These are phyloP conservation scores for Clonostachys byssicola DNA, from an alignment of 2,329 filamentous ascomycete species.

Conservation along the genomic window DNA sequence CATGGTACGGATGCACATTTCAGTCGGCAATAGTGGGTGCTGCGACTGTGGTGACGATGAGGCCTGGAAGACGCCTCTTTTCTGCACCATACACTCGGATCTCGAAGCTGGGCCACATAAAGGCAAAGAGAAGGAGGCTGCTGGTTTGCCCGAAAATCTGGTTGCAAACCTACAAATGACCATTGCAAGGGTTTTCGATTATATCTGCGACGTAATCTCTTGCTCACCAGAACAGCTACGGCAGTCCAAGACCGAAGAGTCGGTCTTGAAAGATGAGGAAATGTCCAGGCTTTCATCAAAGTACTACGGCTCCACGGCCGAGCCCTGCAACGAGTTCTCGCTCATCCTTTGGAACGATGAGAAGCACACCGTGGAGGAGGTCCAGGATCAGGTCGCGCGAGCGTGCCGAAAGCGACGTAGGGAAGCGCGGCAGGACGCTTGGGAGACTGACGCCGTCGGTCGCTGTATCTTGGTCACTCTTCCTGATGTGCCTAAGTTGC, in stretches of 20 bases:
- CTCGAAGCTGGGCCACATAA: constrained; percentile 43
- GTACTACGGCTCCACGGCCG: constrained; percentile 61
- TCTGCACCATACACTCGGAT: constrained; percentile 89
- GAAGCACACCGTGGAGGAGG: constrained; percentile 93
- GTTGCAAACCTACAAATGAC: constrained; percentile 78
- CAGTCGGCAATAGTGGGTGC: constrained; percentile 88
- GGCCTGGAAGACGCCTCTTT: constrained; percentile 83
- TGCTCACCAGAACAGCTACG: constrained; percentile 95
- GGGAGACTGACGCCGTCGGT: constrained; percentile 86
- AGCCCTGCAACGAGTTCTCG: constrained; percentile 61
- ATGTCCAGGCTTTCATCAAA: constrained; percentile 67
- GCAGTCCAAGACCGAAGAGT: constrained; percentile 76
- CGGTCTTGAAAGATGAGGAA: constrained; percentile 76
- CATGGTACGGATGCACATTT: constrained; percentile 84
- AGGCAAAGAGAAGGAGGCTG: constrained; percentile 56
- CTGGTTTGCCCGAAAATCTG: constrained; percentile 69
- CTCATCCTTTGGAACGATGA: constrained; percentile 96
- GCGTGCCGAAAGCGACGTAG: constrained; percentile 72
- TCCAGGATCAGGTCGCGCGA: constrained; percentile 82
- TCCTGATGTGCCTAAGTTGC: constrained; percentile 65
- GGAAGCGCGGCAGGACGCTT: constrained; percentile 71
- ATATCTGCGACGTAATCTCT: constrained; percentile 95
- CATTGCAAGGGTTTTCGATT: constrained; percentile 81
- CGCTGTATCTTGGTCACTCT: constrained; percentile 80
- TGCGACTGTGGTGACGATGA: constrained; percentile 97